Evolutionary conservation across 2,329 filamentous ascomycete genomes (phyloP).

Genomic region (Phyllosticta paracitricarpa): DNA sequence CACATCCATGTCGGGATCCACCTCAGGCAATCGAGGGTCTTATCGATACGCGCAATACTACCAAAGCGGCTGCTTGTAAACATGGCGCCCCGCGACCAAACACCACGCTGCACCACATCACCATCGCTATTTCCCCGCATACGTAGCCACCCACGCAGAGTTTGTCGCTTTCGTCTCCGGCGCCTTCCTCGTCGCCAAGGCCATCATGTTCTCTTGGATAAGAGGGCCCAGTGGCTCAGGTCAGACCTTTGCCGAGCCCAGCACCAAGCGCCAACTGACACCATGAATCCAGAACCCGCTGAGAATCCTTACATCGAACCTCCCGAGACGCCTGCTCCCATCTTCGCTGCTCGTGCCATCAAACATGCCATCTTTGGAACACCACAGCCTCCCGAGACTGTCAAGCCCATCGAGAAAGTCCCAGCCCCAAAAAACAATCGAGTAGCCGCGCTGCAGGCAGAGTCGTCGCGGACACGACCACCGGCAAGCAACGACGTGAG

Average conservation of each 20-base stretch:
- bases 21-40: not conserved
- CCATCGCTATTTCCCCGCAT: not conserved
- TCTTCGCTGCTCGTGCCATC: slow-evolving; percentile 59
- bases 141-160: not conserved
- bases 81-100: not conserved
- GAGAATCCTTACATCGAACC: slow-evolving; percentile 30
- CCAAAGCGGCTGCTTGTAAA: not conserved
- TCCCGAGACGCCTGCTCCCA: slow-evolving; percentile 55
- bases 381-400: slow-evolving; percentile 41
- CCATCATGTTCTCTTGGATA: slow-evolving; percentile 29
- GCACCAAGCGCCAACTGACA: not conserved
- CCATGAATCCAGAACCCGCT: slow-evolving; percentile 1
- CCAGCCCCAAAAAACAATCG: not conserved
- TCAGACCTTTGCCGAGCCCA: not conserved
- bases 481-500: not conserved
- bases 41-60: slow-evolving; percentile 8
- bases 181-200: slow-evolving; percentile 7
- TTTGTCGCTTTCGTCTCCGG: not conserved
- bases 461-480: not conserved
- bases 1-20: not conserved
- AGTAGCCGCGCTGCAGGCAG: not conserved
- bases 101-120: not conserved
- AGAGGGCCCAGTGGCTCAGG: not conserved
- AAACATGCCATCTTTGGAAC: slow-evolving; percentile 56
- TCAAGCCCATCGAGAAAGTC: not conserved